Conservation (phyloP, 352 stramenopile species). For the Globisporangium ultimum region DNA sequence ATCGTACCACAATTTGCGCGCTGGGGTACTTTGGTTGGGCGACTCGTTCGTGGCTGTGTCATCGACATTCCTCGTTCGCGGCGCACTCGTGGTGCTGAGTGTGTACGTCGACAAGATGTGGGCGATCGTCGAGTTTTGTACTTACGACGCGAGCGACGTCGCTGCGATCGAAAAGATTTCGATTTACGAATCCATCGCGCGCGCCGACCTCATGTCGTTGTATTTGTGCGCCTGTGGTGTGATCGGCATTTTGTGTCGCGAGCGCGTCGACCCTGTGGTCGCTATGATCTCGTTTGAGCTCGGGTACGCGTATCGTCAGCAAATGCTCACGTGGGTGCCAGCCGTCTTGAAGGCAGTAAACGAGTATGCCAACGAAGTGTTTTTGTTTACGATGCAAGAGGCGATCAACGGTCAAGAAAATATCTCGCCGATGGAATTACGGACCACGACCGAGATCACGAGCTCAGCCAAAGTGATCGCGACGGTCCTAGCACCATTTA, state of each 20-base stretch:
- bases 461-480: background rate
- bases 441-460: constrained; percentile 1
- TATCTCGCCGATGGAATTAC: constrained; percentile 8
- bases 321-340: constrained; percentile 8
- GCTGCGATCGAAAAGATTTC: constrained; percentile 20
- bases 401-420: background rate
- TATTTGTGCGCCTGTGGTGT: constrained; percentile 27
- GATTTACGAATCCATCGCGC: constrained; percentile 26
- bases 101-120: constrained; percentile 36
- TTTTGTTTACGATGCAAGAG: background rate
- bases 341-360: background rate
- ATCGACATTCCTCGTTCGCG: constrained; percentile 27
- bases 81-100: constrained; percentile 22
- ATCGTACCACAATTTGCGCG: constrained; percentile 23
- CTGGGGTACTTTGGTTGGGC: constrained; percentile 32
- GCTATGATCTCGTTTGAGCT: constrained; percentile 30
- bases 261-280: constrained; percentile 31
- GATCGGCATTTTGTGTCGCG: constrained; percentile 23
- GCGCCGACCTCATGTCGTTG: constrained; percentile 28
- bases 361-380: background rate
- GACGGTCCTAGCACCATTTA: background rate
- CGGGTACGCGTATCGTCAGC: constrained; percentile 20
- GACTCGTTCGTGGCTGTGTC: constrained; percentile 42
- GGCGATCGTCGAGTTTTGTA: constrained; percentile 29
- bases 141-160: constrained; percentile 22